These are phyloP conservation scores for Narthecium ossifragum DNA, from an alignment of 106 monocot species.

Conservation along the genomic window DNA sequence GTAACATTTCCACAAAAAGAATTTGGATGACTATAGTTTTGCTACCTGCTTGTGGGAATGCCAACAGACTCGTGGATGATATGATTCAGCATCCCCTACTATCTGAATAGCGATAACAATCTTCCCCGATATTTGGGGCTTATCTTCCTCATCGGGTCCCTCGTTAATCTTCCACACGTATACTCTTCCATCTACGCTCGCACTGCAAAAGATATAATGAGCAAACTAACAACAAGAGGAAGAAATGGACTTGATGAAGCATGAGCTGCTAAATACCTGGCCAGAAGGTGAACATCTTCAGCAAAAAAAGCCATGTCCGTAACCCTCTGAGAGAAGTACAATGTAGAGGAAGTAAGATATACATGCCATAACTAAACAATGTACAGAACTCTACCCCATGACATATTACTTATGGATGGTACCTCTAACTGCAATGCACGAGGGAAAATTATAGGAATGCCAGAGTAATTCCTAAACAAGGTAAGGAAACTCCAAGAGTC, in stretches of 20 bases:
- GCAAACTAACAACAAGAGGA: constrained; percentile 3
- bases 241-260: constrained; percentile 1
- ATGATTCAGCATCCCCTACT: constrained; percentile 49
- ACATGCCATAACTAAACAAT: too few relatives aligned
- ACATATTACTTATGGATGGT: too few relatives aligned
- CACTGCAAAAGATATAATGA: constrained; percentile 47
- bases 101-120: constrained; percentile 74
- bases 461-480: too few relatives aligned
- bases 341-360: constrained; percentile 1
- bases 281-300: constrained; percentile 91
- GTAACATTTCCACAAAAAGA: too few relatives aligned
- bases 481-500: too few relatives aligned
- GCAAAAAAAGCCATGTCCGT: constrained; percentile 99
- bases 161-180: constrained; percentile 96
- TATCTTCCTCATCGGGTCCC: constrained; percentile 75
- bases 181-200: constrained; percentile 88
- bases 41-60: constrained; percentile 98
- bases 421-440: too few relatives aligned
- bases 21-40: too few relatives aligned
- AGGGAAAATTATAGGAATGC: too few relatives aligned
- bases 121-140: constrained; percentile 81
- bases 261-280: constrained; percentile 43
- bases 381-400: too few relatives aligned
- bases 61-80: constrained; percentile 95
- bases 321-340: constrained; percentile 50